Base-by-base conservation (phyloP, 768 basidiomycete species). In the Austroboletus eburneus region DNA sequence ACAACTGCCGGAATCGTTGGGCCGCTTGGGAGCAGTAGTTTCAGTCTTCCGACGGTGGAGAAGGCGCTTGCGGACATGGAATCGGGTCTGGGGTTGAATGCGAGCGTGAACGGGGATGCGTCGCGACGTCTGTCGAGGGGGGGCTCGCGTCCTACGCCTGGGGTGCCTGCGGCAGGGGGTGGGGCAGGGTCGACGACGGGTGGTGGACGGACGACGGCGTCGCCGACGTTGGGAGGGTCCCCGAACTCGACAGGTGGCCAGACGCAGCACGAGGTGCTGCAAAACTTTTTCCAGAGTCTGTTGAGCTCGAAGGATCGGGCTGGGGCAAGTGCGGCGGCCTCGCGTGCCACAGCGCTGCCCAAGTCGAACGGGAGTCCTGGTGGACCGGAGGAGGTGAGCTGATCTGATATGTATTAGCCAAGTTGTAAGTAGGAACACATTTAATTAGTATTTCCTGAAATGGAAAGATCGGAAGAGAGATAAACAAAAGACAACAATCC, bases 21-120 rank as follows among this genome's bases (percentile, higher is more conserved):
- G 1, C 95, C 95, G 0, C 79, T 99, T 68, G 88, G 87, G 44
- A 87, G 84, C 62, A 87, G 84, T 55, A 88, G 84, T 48, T 85
- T 94, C 69, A 87, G 69, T 59, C 70, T 97, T 41, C 93, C 94
- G 2, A 85, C 75, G 46, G 95, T 97, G 30, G 92, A 93, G 65
- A 82, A 82, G 42, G 92, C 89, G 1, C 75, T 96, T 46, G 78
- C 76, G 18, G 91, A 93, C 46, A 92, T 96, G 91, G 91, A 95
- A 57, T 76, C 77, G 41, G 78, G 78, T 18, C 59, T 66, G 21
- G 58, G 61, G 65, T 35, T 66, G 61, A 60, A 57, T 48, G 51
- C 68, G 57, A 64, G 66, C 58, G 52, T 57, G 2, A 61, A 58
- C n/a, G 64, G 68, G 1, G 70, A 72, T 22, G 65, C 58, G n/a